Percentiles rank a stretch among this genome's conserved stretches.
phyloP scores from a whole-genome alignment of 305 asterid genomes.

The Striga hermonthica region DNA sequence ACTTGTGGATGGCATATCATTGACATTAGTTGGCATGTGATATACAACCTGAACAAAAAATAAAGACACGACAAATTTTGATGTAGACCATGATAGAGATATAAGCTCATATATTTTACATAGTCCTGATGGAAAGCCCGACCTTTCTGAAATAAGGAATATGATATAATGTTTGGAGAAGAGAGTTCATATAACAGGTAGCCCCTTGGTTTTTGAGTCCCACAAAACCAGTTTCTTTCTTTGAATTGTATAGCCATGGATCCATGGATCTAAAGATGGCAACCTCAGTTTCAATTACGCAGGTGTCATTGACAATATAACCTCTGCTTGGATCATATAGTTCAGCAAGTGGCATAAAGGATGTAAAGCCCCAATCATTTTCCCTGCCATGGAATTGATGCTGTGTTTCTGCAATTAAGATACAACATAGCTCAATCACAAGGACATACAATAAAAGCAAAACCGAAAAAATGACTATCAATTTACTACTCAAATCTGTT shows the following conservation, averaged over 20 bases:
- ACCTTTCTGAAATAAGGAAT: conserved; percentile 62
- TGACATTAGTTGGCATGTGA: conserved; percentile 50
- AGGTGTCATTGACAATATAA: conserved; percentile 48
- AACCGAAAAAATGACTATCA: no score
- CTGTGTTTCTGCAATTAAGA: conserved; percentile 42
- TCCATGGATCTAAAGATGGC: conserved; percentile 40
- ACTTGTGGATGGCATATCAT: conserved; percentile 52
- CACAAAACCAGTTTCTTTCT: conserved; percentile 61
- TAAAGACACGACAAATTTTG: conserved; percentile 26
- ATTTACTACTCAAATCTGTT: background rate
- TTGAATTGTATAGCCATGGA: conserved; percentile 47
- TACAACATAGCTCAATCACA: conserved; percentile 1
- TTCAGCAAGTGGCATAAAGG: conserved; percentile 50
- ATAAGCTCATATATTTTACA: conserved; percentile 18
- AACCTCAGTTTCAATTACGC: conserved; percentile 52
- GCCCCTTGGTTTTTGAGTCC: conserved; percentile 68
- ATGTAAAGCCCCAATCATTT: conserved; percentile 59
- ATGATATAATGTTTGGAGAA: no score
- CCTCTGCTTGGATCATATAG: conserved; percentile 49
- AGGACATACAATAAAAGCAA: no score
- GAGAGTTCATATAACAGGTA: conserved; percentile 37
- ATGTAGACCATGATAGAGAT: conserved; percentile 19
- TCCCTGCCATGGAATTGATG: conserved; percentile 55
- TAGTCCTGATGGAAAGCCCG: conserved; percentile 29
- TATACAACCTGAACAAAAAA: conserved; percentile 51